Evolutionary conservation across 2,329 filamentous ascomycete species (phyloP).

Genomic region (Clarireedia hainanense): DNA sequence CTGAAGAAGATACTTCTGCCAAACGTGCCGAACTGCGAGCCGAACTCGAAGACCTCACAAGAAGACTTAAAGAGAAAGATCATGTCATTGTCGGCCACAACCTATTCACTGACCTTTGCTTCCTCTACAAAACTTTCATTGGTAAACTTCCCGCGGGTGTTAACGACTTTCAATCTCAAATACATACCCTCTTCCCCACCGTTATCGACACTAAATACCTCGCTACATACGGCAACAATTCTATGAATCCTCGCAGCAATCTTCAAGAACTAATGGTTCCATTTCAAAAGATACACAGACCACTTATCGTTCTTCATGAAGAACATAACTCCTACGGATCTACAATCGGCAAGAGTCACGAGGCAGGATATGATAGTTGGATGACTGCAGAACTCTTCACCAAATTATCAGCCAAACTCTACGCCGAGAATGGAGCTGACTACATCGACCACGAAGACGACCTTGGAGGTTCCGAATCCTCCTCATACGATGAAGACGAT

Average conservation of each 20-base stretch:
- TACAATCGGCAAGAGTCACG: constrained; percentile 34
- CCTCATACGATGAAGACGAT: constrained; percentile 4
- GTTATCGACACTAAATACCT: constrained; percentile 57
- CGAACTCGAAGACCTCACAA: constrained; percentile 20
- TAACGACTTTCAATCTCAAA: constrained; percentile 41
- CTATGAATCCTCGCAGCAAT: constrained; percentile 36
- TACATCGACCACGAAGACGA: constrained; percentile 4
- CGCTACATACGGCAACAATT: constrained; percentile 29
- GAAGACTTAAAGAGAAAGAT: constrained; percentile 22
- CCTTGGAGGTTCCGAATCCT: neutral
- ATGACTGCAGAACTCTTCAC: constrained; percentile 38
- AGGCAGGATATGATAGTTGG: constrained; percentile 54
- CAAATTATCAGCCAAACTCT: constrained; percentile 25
- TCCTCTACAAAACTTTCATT: constrained; percentile 56
- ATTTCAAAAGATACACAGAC: constrained; percentile 34
- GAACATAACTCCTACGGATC: constrained; percentile 26
- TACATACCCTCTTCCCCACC: constrained; percentile 40
- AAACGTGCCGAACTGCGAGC: constrained; percentile 13
- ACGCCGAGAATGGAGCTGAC: constrained; percentile 9
- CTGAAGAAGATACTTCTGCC: neutral
- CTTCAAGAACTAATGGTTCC: constrained; percentile 40
- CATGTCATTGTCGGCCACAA: constrained; percentile 55
- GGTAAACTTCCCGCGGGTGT: constrained; percentile 46
- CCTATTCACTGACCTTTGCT: constrained; percentile 55
- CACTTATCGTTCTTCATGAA: constrained; percentile 33